phyloP scores from a whole-genome alignment of 140 eudicot genomes.

The Oenanthe javanica region DNA sequence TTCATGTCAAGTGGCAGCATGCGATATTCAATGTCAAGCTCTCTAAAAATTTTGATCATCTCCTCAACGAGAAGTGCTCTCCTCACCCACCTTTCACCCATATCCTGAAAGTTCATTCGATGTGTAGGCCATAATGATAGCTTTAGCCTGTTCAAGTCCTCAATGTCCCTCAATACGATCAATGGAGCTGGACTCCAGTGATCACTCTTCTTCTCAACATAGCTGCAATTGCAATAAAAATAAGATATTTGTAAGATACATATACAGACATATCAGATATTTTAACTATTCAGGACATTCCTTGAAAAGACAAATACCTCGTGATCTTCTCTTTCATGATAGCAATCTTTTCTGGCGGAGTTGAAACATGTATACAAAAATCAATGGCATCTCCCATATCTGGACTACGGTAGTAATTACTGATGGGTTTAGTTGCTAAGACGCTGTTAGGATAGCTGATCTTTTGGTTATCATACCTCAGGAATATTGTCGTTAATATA shows the following conservation, averaged over 20 bases:
- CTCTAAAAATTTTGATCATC: constrained; percentile 65
- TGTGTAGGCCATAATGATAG: constrained; percentile 77
- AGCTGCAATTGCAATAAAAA: constrained; percentile 26
- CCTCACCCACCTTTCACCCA: constrained; percentile 77
- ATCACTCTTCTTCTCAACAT: constrained; percentile 57
- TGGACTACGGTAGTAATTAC: constrained; percentile 59
- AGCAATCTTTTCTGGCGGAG: constrained; percentile 46
- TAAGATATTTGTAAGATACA: background rate
- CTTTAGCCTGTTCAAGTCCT: constrained; percentile 63
- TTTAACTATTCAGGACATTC: background rate
- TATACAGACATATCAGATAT: background rate
- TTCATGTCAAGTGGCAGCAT: constrained; percentile 65
- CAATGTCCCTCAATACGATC: constrained; percentile 52
- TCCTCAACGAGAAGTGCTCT: constrained; percentile 71
- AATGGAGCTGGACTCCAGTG: constrained; percentile 71
- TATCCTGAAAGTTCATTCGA: constrained; percentile 72
- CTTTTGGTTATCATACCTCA: constrained; percentile 51
- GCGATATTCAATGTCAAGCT: constrained; percentile 71
- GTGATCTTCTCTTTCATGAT: constrained; percentile 41
- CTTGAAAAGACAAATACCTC: constrained; percentile 21
- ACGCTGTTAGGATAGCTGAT: constrained; percentile 53
- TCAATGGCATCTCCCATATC: constrained; percentile 64
- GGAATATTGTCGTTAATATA: constrained; percentile 51
- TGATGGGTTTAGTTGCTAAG: constrained; percentile 52
- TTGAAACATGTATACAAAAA: constrained; percentile 45